Evolutionary conservation across 805 yeast genomes (phyloP).

Genomic region (Spathaspora gorwiae): DNA sequence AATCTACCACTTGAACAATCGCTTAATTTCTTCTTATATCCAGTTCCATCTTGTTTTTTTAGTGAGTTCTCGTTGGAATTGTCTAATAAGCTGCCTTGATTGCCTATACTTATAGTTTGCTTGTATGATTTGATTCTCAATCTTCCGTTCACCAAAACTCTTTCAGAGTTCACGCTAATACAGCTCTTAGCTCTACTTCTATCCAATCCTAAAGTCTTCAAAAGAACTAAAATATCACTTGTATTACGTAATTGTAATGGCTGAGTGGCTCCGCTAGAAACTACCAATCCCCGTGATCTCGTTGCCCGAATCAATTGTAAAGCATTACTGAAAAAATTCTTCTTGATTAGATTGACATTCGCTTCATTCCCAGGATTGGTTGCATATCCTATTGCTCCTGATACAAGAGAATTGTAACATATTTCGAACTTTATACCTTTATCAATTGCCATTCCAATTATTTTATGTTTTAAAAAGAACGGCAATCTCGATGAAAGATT

Average conservation of each 20-base stretch:
- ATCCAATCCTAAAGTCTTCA: slow-evolving; percentile 68
- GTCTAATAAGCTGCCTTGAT: slow-evolving; percentile 28
- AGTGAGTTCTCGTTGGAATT: slow-evolving; percentile 14
- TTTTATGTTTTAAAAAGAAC: slow-evolving; percentile 75
- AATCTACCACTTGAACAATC: slow-evolving; percentile 22
- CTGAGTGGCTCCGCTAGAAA: slow-evolving; percentile 68
- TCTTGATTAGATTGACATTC: slow-evolving; percentile 39
- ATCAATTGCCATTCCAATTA: slow-evolving; percentile 75
- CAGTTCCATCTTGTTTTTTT: slow-evolving; percentile 11
- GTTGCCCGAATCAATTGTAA: slow-evolving; percentile 76
- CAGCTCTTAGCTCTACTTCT: slow-evolving; percentile 55
- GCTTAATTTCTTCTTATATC: slow-evolving; percentile 19
- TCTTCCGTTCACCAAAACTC: slow-evolving; percentile 68
- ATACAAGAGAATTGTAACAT: slow-evolving; percentile 54
- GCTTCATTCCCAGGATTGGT: slow-evolving; percentile 10
- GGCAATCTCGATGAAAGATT: slow-evolving; percentile 64
- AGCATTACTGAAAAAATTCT: slow-evolving; percentile 65
- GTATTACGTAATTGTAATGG: slow-evolving; percentile 61
- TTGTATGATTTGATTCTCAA: slow-evolving; percentile 71
- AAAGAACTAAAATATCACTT: slow-evolving; percentile 62
- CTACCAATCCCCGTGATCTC: slow-evolving; percentile 71
- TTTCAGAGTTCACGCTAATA: slow-evolving; percentile 55
- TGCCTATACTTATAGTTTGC: slow-evolving; percentile 63
- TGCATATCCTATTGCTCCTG: slow-evolving; percentile 28
- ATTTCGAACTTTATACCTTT: slow-evolving; percentile 83